Evolutionary conservation across 306 rosid genomes (phyloP), one percentile per base, ranked within the genome.

Genomic region (Dicorynia guianensis): DNA sequence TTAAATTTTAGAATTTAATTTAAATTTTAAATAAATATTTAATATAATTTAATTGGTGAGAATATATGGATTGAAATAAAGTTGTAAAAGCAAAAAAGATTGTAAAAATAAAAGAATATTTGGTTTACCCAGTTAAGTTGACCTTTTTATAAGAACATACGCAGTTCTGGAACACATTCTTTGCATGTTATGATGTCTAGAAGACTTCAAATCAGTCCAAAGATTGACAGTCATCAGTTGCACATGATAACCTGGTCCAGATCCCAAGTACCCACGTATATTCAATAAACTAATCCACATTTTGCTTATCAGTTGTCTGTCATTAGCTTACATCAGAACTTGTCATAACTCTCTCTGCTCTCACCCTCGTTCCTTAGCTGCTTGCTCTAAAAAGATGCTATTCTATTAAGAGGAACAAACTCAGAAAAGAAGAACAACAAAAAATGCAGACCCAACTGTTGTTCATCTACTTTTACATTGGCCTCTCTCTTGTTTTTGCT

Each of bases 111-210:
- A n/a, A 52, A 12, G 36, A 62, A 6, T 43, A 66, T 65, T 43
- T 62, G 72, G 67, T 76, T 80, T 65, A 75, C 71, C 56, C 68
- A 67, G 5, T 52, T 65, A 72, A 77, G 93, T 91, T 91, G 93
- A 91, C 95, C 79, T 80, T 20, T 77, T 82, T 47, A 82, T 65
- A 83, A 60, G 68, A 73, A 79, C 52, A 76, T 42, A 49, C 34
- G 52, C 77, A 67, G 50, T 84, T 76, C 80, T 76, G 64, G 60
- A 81, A 92, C 91, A 89, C 90, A 88, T 92, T 88, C 96, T 76
- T 76, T 76, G 90, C 97, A 89, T 88, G 97, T 88, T 92, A 83
- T 77, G 76, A 78, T 89, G 96, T 88, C 96, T 83, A 17, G 44
- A 65, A 76, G 69, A 82, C 72, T 80, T 81, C 82, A 60, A 88